Evolutionary conservation across 352 stramenopile genomes (phyloP).

Genomic region (Globisporangium cylindrosporum): DNA sequence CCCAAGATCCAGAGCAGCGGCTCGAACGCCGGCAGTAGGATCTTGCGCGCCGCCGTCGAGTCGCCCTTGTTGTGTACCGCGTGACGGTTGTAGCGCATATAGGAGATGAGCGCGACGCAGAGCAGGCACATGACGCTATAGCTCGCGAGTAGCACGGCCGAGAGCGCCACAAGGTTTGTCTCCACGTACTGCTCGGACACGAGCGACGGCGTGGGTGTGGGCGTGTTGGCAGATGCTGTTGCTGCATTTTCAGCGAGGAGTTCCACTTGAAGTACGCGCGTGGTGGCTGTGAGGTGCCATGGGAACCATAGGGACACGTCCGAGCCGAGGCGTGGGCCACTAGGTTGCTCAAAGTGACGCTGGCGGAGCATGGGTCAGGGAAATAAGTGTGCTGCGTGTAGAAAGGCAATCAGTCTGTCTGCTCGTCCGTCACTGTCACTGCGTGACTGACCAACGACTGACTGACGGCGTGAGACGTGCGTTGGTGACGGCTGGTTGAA

Average conservation of each 20-base stretch:
- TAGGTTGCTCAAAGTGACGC: neutral
- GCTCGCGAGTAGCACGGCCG: conserved; percentile 13
- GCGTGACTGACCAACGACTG: no score
- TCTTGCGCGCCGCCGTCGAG: conserved; percentile 45
- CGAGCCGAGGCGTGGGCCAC: neutral
- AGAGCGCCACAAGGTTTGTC: conserved; percentile 15
- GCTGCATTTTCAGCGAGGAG: neutral
- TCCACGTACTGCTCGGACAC: conserved; percentile 13
- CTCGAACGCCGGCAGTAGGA: conserved; percentile 73
- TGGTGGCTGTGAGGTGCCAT: neutral
- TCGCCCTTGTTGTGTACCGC: conserved; percentile 45
- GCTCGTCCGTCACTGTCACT: no score
- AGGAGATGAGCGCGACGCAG: conserved; percentile 37
- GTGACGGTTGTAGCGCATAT: conserved; percentile 58
- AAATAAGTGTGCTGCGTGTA: neutral
- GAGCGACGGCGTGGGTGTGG: neutral
- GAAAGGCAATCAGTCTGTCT: no score
- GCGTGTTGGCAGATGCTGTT: neutral
- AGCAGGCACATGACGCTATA: conserved; percentile 37
- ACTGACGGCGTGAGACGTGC: no score
- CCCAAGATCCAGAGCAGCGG: conserved; percentile 62
- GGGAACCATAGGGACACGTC: neutral
- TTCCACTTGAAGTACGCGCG: neutral
- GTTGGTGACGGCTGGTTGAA: neutral
- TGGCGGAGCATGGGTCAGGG: neutral